Evolutionary conservation across 129 eudicot genomes (phyloP), one percentile per base, ranked within the genome.

Genomic region (Flaveria trinervia): DNA sequence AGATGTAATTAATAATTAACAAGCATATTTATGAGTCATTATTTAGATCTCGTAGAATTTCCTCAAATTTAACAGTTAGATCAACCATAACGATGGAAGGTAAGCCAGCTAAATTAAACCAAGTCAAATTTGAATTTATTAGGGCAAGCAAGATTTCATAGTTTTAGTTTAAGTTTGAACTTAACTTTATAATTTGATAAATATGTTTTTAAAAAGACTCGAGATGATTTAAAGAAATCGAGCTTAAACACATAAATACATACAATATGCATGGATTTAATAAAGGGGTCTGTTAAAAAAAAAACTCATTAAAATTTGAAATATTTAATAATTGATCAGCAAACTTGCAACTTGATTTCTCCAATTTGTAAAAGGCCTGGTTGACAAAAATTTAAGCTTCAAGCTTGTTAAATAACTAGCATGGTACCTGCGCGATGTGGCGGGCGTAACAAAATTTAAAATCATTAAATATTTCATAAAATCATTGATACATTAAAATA

Each of bases 21-120:
- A 54, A 44, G 33, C 30, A 30, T 48, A 79, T 60, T 71, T 71
- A 79, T 46, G 72, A 30, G 44, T 60, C 77, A 60, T 79, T 71
- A 18, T 46, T 30, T 48, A 70, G 51, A 54, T 43, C 30, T 71
- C 48, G 26, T 76, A 60, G 22, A 52, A 52, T 50, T 71, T 72
- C 46, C n/a, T 49, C 77, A 59, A 20, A 52, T 60, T 71, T 79
- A 48, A 18, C 33, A 22, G 66, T 61, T 61, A 23, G 72, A 79
- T 79, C 66, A 60, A 71, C 77, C 57, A n/a, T 51, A 57, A 50
- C 39, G 5, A 23, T 10, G 44, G 15, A 46, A n/a, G 28, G 17
- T 62, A 75, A 43, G 22, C 15, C 1, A 52, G 43, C 8, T 1
- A 1, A 20, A 20, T 20, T 20, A 20, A 56, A 33, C 11, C 28